Base-by-base conservation (phyloP, 345 rosid species). In the Luvunga scandens region DNA sequence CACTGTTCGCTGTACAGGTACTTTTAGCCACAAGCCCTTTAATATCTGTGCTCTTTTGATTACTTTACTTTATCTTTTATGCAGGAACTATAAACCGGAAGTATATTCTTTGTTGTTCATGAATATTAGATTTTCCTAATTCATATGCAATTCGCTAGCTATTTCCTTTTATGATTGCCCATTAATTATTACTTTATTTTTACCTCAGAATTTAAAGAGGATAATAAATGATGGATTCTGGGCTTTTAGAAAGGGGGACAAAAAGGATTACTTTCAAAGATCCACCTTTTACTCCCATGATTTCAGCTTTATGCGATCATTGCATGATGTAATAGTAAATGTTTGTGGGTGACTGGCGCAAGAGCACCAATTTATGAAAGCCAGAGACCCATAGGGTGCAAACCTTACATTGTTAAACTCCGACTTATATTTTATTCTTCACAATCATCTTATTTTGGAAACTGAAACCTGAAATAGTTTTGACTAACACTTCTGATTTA, bases 1-100 rank as follows among this genome's bases (percentile, higher is more conserved):
- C 19, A 81, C 95, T 28, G 88, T 96, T 76, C 94, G 93, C 75
- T 94, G 99, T 88, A 87, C 97, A 88, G 97, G 98, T 95, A 66
- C 68, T 66, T 7, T 22, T 27, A 10, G 55, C 25, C 39, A 48
- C 0, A 22, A 31, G 16, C 22, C 19, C 31, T 61, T 69, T 24
- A 60, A 60, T 42, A 48, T 69, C 3, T 38, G 25, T 19, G 16
- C 6, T 59, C 8, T 0, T 30, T 27, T 64, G 2, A 42, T 42
- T 60, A 22, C 31, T 55, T 55, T 1, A 5, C 57, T 5, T 45
- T 60, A 5, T 62, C n/a, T n/a, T n/a, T n/a, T n/a, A 45, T 9
- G 27, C 10, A 19, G 56, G 27, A 19, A 14, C 18, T 53, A 53
- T 53, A 53, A 18, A 18, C 57, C 57, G 18, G 5, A 53, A 19